Evolutionary conservation across 1,284 basidiomycete genomes (phyloP), one percentile per base, ranked within the genome.

Genomic region (Rhodofomes roseus): DNA sequence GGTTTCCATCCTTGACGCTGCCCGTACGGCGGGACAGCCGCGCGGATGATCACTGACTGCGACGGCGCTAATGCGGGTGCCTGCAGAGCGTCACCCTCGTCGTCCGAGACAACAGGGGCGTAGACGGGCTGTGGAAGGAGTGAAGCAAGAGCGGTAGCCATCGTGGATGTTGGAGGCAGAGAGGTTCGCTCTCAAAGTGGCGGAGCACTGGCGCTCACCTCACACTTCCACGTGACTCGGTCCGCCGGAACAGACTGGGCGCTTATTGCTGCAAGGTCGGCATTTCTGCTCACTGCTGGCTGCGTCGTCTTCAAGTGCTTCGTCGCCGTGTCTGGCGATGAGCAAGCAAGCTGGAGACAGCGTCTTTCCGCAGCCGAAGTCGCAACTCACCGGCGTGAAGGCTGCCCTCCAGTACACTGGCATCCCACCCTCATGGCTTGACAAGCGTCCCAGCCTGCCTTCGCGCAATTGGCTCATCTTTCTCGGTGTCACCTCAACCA

Each of bases 391-490:
- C 25, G 74, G 74, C 37, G 59, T 72, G 48, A 74, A 68, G 61
- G 62, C 70, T 11, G 74, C 69, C 12, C 67, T 76, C 44, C 74
- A 72, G 63, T 82, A 72, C 66, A 76, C 74, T 14, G 75, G 75
- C 48, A 86, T 93, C 36, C 90, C 90, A 37, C 76, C 83, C 7
- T 79, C 81, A 55, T 92, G 88, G 89, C 77, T 93, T 37, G 81
- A 86, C 66, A 87, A 89, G 68, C 82, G 87, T 25, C 91, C 90
- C 6, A 85, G 83, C 67, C 81, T 97, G 40, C 95, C 96, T 6
- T 94, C 92, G 2, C 84, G 93, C 62, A 97, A 97, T 71, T 95
- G 93, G 93, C 85, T 93, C 70, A 95, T 98, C 70, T 98, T 97
- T 75, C 81, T 94, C 61, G 80, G 86, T 37, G 76, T 94, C 63